These are phyloP conservation scores for Irpex lacteus DNA, from an alignment of 1,284 basidiomycete genomes.

Conservation along the genomic window DNA sequence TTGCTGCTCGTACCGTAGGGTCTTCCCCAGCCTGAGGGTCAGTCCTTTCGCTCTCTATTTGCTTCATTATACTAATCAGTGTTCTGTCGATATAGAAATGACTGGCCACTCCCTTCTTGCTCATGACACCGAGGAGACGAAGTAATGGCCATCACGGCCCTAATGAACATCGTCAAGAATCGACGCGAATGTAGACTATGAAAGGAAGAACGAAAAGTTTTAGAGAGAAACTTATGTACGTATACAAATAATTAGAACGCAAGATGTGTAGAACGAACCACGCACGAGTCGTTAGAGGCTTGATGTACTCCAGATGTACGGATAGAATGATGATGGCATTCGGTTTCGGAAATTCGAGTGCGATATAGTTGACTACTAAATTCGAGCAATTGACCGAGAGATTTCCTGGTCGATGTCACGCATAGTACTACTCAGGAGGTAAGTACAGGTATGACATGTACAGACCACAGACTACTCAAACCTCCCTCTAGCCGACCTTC, in stretches of 20 bases:
- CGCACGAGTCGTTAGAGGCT: neutral
- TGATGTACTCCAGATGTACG: neutral
- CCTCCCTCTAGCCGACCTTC: too few relatives aligned
- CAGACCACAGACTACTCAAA: too few relatives aligned
- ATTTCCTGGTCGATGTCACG: too few relatives aligned
- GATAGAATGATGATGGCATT: neutral
- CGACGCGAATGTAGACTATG: neutral
- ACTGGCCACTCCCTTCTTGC: conserved; percentile 50
- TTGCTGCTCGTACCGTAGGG: conserved; percentile 33
- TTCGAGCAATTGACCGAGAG: too few relatives aligned
- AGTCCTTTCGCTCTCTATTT: conserved; percentile 17
- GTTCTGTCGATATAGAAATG: conserved; percentile 43
- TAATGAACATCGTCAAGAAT: neutral
- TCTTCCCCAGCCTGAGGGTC: conserved; percentile 57
- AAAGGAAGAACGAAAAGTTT: neutral
- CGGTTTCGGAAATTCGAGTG: neutral
- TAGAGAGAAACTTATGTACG: neutral
- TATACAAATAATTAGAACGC: conserved; percentile 4
- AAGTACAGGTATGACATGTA: too few relatives aligned
- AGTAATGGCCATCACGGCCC: neutral
- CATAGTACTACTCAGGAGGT: too few relatives aligned
- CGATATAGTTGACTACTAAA: too few relatives aligned
- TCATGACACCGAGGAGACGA: neutral
- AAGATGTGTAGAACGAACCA: neutral
- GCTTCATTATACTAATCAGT: neutral